Base-by-base conservation (phyloP, 768 basidiomycete genomes). In the Macrolepiota albuminosa region DNA sequence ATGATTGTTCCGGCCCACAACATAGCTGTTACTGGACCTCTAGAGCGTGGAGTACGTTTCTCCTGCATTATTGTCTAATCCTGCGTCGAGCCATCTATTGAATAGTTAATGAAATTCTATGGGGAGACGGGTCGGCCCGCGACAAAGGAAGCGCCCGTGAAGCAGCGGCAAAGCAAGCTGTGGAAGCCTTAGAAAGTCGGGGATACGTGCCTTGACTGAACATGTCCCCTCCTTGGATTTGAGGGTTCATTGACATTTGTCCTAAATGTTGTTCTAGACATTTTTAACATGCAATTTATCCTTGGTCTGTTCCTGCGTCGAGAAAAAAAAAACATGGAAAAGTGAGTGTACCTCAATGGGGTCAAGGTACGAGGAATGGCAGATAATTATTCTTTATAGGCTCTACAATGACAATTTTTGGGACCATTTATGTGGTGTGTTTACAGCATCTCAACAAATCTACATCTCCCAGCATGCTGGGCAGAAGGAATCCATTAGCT, bases 131-230 rank as follows among this genome's bases (percentile, higher is more conserved):
- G 8, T 16, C 40, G 29, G 51, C 46, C 31, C 37, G n/a, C 37
- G 45, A 47, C 21, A 62, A 56, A 26, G 61, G 61, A 29, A 29
- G 34, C 42, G 61, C 61, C 36, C 46, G 49, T 42, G 61, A 62
- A 37, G 33, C 34, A 6, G 61, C 61, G 14, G 53, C 57, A 11
- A 58, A 45, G 34, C 46, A 51, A 42, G 47, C 61, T 54, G 57
- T 58, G 37, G 61, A 62, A 11, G 26, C 8, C 9, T 31, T 62
- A 7, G 54, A 59, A 47, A 29, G 49, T n/a, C 39, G 24, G 39
- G 57, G 57, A 8, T 58, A 56, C n/a, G 3, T 26, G 4, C 24
- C 24, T 29, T 53, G 24, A 53, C 16, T 5, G 0, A 39, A 2
- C 26, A 26, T 26, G 13, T 16, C 6, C 14, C 13, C 5, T 3